A percentile compares a stretch with the other conserved stretches of the same genome.
Evolutionary conservation across 805 yeast genomes (phyloP).

Genomic region (Kodamaea lidongshanica): DNA sequence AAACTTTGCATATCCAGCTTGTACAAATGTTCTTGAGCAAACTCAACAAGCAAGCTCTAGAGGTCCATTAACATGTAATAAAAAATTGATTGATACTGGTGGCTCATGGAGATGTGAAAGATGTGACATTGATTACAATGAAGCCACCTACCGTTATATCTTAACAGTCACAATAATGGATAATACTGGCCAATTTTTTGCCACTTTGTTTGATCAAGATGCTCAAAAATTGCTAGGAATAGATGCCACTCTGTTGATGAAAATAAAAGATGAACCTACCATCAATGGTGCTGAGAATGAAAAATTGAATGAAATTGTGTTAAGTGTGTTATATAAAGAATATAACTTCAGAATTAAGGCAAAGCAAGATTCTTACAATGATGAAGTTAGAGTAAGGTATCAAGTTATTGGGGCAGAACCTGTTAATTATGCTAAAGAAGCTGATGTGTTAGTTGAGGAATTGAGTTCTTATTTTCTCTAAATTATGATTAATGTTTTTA

Average conservation of each 20-base stretch:
- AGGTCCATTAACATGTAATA: constrained; percentile 47
- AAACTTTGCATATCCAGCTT: constrained; percentile 84
- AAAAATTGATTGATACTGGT: constrained; percentile 68
- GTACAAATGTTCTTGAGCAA: constrained; percentile 41
- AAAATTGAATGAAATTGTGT: constrained; percentile 41
- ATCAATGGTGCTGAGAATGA: constrained; percentile 22
- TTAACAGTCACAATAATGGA: constrained; percentile 75
- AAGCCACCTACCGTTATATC: constrained; percentile 76
- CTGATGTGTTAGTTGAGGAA: constrained; percentile 47
- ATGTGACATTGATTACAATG: constrained; percentile 64
- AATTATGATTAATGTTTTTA: constrained; percentile 6
- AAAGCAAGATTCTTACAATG: constrained; percentile 77
- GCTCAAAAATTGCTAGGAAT: constrained; percentile 64
- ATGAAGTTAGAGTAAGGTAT: constrained; percentile 68
- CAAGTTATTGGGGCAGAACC: constrained; percentile 51
- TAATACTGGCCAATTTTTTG: constrained; percentile 76
- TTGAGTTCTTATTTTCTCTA: constrained; percentile 31
- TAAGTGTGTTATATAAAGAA: constrained; percentile 56
- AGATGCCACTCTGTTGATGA: constrained; percentile 56
- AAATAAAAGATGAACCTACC: constrained; percentile 30
- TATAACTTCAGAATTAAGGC: constrained; percentile 74
- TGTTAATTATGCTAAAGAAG: constrained; percentile 54
- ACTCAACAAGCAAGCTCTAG: constrained; percentile 20
- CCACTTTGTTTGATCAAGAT: constrained; percentile 79
- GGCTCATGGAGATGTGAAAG: constrained; percentile 92